These are phyloP conservation scores for Cladosporium sp. DNA, from an alignment of 2,329 filamentous ascomycete genomes.

Conservation along the genomic window DNA sequence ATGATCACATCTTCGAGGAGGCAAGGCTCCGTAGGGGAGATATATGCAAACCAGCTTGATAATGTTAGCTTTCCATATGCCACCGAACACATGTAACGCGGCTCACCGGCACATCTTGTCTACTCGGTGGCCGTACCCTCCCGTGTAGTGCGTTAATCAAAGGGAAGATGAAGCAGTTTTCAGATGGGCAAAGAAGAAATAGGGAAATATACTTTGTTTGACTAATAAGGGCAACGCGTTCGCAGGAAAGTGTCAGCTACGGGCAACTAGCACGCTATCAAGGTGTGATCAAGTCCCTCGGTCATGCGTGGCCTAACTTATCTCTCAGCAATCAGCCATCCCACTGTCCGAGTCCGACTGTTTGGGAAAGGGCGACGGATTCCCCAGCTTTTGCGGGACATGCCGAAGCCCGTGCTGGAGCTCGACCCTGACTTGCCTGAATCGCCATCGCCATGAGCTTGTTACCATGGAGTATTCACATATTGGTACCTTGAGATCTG, in stretches of 20 bases:
- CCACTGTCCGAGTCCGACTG: neutral
- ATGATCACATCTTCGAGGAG: constrained; percentile 58
- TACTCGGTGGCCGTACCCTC: neutral
- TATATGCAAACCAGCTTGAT: constrained; percentile 57
- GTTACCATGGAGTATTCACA: neutral
- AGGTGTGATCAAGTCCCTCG: neutral
- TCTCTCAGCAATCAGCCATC: neutral
- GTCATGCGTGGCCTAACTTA: neutral
- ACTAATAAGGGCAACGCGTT: neutral
- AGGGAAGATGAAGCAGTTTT: neutral
- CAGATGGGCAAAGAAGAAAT: neutral
- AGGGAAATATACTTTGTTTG: neutral
- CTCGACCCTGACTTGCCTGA: constrained; percentile 4
- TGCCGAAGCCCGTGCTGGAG: constrained; percentile 1
- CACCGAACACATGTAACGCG: neutral
- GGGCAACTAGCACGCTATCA: neutral
- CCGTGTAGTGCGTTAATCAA: neutral
- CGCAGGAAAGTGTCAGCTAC: neutral
- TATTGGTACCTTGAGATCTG: neutral
- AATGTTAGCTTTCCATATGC: constrained; percentile 34
- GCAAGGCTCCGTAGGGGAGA: constrained; percentile 54
- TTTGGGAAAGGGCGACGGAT: neutral
- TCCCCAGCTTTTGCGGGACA: constrained; percentile 3
- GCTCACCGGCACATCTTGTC: constrained; percentile 37
- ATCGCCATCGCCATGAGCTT: neutral